These are phyloP conservation scores for Halteria grandinella DNA, from an alignment of 73 alveolate genomes.

Conservation along the genomic window DNA sequence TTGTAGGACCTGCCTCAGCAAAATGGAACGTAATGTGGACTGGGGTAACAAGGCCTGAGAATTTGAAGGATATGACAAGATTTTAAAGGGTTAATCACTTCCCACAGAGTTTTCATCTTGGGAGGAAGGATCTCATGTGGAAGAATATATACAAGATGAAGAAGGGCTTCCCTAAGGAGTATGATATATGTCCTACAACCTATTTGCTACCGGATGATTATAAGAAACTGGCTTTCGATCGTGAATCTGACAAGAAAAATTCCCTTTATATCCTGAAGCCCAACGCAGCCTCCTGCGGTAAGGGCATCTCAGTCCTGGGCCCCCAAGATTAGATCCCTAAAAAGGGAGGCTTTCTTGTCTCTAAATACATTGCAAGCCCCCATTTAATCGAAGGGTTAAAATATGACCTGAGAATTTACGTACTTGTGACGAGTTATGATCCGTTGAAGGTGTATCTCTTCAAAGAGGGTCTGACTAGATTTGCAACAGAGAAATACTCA, in stretches of 20 bases:
- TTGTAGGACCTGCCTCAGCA: neutral
- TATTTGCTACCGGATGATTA: constrained; percentile 89
- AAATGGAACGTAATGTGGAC: constrained; percentile 76
- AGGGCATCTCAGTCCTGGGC: constrained; percentile 89
- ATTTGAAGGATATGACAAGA: constrained; percentile 46
- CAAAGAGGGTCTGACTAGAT: constrained; percentile 91
- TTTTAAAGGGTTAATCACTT: constrained; percentile 85
- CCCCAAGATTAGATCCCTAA: constrained; percentile 73
- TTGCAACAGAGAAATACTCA: constrained; percentile 90
- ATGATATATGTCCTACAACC: constrained; percentile 85
- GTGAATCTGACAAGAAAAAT: constrained; percentile 70
- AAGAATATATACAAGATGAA: constrained; percentile 71
- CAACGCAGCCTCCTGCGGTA: constrained; percentile 94
- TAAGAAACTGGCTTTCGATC: constrained; percentile 40
- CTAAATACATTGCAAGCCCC: constrained; percentile 87
- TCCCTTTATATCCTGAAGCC: constrained; percentile 95
- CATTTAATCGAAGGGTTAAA: constrained; percentile 87
- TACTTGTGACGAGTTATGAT: constrained; percentile 86
- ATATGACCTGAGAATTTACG: constrained; percentile 94
- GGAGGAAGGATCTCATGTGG: constrained; percentile 83
- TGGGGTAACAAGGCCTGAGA: constrained; percentile 69
- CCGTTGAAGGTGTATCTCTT: constrained; percentile 91
- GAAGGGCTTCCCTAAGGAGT: constrained; percentile 73
- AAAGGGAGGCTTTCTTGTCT: constrained; percentile 68
- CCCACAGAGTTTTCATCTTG: constrained; percentile 83